Evolutionary conservation across 2,329 filamentous ascomycete genomes (phyloP).

Genomic region (Verruconis gallopava): DNA sequence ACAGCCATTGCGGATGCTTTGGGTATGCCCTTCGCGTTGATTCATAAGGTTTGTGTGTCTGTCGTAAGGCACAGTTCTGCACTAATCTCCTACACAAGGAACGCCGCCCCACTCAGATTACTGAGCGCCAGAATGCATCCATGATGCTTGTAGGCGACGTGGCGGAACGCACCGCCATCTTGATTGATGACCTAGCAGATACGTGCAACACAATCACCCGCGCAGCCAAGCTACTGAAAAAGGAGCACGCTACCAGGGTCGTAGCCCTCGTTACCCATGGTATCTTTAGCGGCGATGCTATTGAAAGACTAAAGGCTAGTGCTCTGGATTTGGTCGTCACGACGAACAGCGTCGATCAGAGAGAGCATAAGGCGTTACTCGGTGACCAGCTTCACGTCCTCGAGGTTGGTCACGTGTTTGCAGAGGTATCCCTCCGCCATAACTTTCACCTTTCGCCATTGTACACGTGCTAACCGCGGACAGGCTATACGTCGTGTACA

Average conservation of each 20-base stretch:
- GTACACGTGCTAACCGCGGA: conserved; percentile 15
- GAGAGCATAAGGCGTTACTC: conserved; percentile 56
- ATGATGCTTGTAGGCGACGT: conserved; percentile 95
- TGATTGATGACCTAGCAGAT: conserved; percentile 89
- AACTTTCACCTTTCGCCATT: not conserved
- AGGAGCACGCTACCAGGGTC: conserved; percentile 75
- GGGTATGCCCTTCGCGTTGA: conserved; percentile 90
- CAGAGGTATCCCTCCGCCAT: conserved; percentile 47
- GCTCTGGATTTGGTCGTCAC: conserved; percentile 87
- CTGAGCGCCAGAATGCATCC: conserved; percentile 64
- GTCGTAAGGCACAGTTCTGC: not conserved
- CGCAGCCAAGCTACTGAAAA: conserved; percentile 92
- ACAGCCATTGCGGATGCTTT: conserved; percentile 89
- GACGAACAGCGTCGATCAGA: conserved; percentile 88
- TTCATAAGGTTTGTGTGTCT: conserved; percentile 66
- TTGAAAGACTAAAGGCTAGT: conserved; percentile 85
- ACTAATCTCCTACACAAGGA: conserved; percentile 40
- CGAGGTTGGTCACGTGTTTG: conserved; percentile 79
- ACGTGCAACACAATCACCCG: conserved; percentile 96
- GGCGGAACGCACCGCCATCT: conserved; percentile 65
- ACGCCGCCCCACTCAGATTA: conserved; percentile 77
- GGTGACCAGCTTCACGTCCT: conserved; percentile 87
- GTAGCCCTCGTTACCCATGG: conserved; percentile 92
- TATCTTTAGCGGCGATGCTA: conserved; percentile 87
- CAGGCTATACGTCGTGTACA: conserved; percentile 85